Percentiles rank a stretch among this genome's conserved stretches.
These are phyloP conservation scores for Lonicera japonica DNA, from an alignment of 129 eudicot genomes.

Conservation along the genomic window DNA sequence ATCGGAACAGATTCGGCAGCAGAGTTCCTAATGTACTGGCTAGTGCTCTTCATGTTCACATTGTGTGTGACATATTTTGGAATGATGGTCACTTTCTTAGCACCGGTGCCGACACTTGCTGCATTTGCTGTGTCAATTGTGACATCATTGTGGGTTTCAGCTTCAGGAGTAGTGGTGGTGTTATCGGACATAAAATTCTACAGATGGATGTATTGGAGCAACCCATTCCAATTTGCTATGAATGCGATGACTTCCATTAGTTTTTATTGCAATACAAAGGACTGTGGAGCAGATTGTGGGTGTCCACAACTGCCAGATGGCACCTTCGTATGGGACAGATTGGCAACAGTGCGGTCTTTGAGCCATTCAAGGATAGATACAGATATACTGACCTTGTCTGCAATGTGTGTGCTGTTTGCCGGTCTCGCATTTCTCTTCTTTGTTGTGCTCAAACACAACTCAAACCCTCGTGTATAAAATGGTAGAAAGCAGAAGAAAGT, in stretches of 20 bases:
- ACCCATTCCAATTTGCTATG: constrained; percentile 16
- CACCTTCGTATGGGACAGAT: constrained; percentile 12
- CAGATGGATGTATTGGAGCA: constrained; percentile 13
- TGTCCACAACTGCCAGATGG: constrained; percentile 18
- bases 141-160: constrained; percentile 21
- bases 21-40: constrained; percentile 14
- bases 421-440: constrained; percentile 10
- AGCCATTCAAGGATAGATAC: constrained; percentile 7
- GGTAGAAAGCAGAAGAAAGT: not conserved
- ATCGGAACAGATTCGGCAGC: constrained; percentile 13
- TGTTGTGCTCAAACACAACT: constrained; percentile 13
- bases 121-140: constrained; percentile 19
- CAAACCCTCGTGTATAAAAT: constrained; percentile 1
- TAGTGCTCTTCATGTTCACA: constrained; percentile 10
- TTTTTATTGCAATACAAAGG: constrained; percentile 13
- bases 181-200: constrained; percentile 16
- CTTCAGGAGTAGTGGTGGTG: constrained; percentile 21
- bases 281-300: constrained; percentile 8
- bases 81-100: constrained; percentile 17
- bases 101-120: constrained; percentile 16
- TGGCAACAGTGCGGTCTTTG: constrained; percentile 14
- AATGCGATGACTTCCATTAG: constrained; percentile 22
- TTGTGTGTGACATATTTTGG: constrained; percentile 19
- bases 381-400: constrained; percentile 17
- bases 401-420: constrained; percentile 14